Conservation (phyloP, 352 stramenopile species). For the Peronospora destructor region DNA sequence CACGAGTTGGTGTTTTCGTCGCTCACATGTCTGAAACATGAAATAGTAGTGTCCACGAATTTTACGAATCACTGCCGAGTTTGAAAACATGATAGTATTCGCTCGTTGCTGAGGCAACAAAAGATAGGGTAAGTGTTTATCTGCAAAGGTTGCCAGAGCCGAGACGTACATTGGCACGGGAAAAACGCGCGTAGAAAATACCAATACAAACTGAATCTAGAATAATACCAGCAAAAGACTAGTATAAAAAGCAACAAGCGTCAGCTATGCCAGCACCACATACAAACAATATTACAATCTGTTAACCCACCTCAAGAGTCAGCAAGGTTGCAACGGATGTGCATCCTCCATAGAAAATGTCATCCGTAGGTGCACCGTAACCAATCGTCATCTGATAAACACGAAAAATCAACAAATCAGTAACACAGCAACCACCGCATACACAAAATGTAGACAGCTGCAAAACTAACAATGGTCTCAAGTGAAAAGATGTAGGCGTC, state of each 20-base stretch:
- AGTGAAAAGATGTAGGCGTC: conserved; percentile 85
- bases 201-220: conserved; percentile 83
- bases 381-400: conserved; percentile 78
- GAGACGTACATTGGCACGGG: conserved; percentile 58
- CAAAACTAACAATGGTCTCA: conserved; percentile 69
- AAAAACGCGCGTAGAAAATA: conserved; percentile 82
- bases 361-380: conserved; percentile 77
- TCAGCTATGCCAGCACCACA: conserved; percentile 1
- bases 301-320: conserved; percentile 52
- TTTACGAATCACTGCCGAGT: conserved; percentile 80
- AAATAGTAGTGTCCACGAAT: conserved; percentile 88
- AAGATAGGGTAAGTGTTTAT: background rate
- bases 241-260: conserved; percentile 1
- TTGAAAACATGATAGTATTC: conserved; percentile 84
- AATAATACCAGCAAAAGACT: conserved; percentile 84
- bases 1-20: conserved; percentile 84
- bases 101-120: conserved; percentile 53
- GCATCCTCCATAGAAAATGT: conserved; percentile 86
- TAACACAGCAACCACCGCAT: background rate
- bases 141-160: background rate
- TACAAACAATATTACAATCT: background rate
- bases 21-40: conserved; percentile 88
- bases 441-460: background rate
- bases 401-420: background rate
- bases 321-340: conserved; percentile 69